phyloP scores from a whole-genome alignment of 164 flowering plant species.

The Brasenia schreberi region DNA sequence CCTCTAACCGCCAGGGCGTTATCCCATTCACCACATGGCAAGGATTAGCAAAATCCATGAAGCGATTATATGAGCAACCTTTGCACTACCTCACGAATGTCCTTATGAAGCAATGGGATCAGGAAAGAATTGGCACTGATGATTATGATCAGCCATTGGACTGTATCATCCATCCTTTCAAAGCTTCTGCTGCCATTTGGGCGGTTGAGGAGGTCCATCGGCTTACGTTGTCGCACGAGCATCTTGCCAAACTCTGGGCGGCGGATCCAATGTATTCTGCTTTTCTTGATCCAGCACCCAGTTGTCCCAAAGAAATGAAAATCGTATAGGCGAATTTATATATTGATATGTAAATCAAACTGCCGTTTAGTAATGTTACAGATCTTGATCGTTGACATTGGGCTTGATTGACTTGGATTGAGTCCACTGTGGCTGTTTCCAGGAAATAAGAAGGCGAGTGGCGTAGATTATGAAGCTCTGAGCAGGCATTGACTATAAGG shows the following conservation, averaged over 20 bases:
- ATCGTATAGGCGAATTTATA: not conserved
- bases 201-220: conserved; percentile 76
- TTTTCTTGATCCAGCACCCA: conserved; percentile 28
- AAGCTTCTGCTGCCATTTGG: conserved; percentile 88
- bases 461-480: conserved; percentile 62
- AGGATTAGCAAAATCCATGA: conserved; percentile 59
- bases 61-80: conserved; percentile 72
- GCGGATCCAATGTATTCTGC: conserved; percentile 49
- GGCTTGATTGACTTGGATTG: not conserved
- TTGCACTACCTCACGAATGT: conserved; percentile 81
- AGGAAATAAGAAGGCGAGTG: conserved; percentile 29
- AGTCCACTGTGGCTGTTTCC: not conserved
- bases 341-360: not conserved
- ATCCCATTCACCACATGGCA: conserved; percentile 68
- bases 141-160: conserved; percentile 49
- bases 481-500: conserved; percentile 67
- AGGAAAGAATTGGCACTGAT: conserved; percentile 33
- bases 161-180: conserved; percentile 49
- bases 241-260: conserved; percentile 51
- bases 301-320: not conserved
- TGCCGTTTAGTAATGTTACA: not conserved
- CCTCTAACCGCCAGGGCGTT: conserved; percentile 41
- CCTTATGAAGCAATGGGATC: conserved; percentile 63
- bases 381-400: not conserved
- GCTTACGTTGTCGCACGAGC: conserved; percentile 39